Percentiles rank a stretch among this genome's conserved stretches.
These are phyloP conservation scores for Ascochyta pisi DNA, from an alignment of 2,329 filamentous ascomycete genomes.

Conservation along the genomic window DNA sequence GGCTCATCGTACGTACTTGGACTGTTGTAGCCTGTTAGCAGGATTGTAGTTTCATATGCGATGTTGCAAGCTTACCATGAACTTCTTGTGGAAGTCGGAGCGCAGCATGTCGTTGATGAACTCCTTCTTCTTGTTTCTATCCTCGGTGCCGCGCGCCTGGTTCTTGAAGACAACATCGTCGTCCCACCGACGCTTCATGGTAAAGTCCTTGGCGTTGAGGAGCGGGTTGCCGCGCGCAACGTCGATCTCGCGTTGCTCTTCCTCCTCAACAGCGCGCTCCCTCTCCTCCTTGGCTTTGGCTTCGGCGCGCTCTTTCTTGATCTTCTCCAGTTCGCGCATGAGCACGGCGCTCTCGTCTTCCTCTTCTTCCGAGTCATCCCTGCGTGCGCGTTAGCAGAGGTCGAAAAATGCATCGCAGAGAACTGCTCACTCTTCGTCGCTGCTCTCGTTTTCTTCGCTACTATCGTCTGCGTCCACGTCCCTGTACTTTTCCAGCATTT, in stretches of 20 bases:
- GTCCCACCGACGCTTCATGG: conserved; percentile 92
- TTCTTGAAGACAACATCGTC: conserved; percentile 99
- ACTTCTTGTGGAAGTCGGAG: conserved; percentile 96
- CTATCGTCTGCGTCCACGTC: conserved; percentile 83
- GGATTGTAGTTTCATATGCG: neutral
- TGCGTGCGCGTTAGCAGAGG: conserved; percentile 24
- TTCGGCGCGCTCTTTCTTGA: conserved; percentile 83
- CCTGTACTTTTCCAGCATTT: conserved; percentile 82
- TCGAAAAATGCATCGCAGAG: neutral
- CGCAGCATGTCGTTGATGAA: conserved; percentile 96
- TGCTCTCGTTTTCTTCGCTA: conserved; percentile 60
- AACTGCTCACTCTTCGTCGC: conserved; percentile 62
- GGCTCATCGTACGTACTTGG: conserved; percentile 48
- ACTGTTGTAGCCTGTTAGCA: conserved; percentile 33
- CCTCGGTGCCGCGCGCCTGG: conserved; percentile 92
- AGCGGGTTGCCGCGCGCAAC: conserved; percentile 93
- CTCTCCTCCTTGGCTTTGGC: conserved; percentile 83
- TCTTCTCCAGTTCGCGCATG: conserved; percentile 91
- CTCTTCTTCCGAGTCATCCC: conserved; percentile 59
- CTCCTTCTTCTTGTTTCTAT: conserved; percentile 89
- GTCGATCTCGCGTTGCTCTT: conserved; percentile 83
- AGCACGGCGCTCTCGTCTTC: conserved; percentile 84
- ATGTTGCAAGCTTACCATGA: conserved; percentile 69
- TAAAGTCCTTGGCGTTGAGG: conserved; percentile 86
- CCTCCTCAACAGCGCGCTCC: conserved; percentile 78